A percentile compares a stretch with the other conserved stretches of the same genome.
These are phyloP conservation scores for Salix suchowensis DNA, from an alignment of 345 rosid species.

Conservation along the genomic window DNA sequence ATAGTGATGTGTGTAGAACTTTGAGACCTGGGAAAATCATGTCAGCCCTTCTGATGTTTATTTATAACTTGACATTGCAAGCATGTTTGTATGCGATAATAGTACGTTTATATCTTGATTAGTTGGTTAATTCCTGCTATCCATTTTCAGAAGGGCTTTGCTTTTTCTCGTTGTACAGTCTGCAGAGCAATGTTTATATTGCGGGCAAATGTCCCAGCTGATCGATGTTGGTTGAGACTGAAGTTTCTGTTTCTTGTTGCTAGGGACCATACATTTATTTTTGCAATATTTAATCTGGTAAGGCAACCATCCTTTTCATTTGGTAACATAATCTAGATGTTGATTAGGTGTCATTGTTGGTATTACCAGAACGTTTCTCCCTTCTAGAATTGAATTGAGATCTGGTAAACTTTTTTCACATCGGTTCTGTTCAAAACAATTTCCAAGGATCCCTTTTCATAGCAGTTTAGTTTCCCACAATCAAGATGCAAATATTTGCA, in stretches of 20 bases:
- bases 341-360: neutral
- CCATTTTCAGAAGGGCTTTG: constrained; percentile 87
- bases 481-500: too few species aligned
- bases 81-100: neutral
- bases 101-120: neutral
- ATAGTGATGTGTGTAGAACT: neutral
- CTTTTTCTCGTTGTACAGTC: constrained; percentile 98
- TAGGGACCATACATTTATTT: constrained; percentile 87
- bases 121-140: constrained; percentile 4
- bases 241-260: constrained; percentile 97
- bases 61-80: neutral
- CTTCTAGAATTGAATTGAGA: neutral
- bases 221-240: constrained; percentile 98
- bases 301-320: constrained; percentile 7
- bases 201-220: constrained; percentile 92
- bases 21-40: neutral
- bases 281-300: constrained; percentile 92
- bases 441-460: neutral
- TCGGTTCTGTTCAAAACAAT: neutral
- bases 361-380: neutral
- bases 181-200: constrained; percentile 88
- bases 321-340: neutral
- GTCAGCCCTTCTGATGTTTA: neutral
- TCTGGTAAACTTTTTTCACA: neutral
- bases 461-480: neutral